A percentile compares a stretch with the other conserved stretches of the same genome.
Conservation (phyloP, 1,284 basidiomycete genomes). For the Bjerkandera adusta region DNA sequence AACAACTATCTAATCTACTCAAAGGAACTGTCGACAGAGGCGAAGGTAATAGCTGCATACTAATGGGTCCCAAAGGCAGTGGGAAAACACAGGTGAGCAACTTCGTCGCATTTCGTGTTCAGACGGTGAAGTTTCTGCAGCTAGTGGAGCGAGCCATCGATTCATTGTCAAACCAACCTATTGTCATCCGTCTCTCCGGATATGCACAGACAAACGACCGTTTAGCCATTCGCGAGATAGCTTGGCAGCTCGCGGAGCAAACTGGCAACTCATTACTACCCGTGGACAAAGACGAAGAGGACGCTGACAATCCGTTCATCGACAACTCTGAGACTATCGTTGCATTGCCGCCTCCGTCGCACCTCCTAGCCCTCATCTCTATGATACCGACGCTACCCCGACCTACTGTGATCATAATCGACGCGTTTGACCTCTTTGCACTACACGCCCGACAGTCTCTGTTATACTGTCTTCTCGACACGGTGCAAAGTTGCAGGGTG, state of each 20-base stretch:
- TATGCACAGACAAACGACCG: constrained; percentile 83
- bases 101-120: background rate
- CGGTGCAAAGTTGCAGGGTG: constrained; percentile 67
- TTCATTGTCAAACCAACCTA: constrained; percentile 46
- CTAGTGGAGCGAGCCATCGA: constrained; percentile 56
- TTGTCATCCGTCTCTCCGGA: constrained; percentile 84
- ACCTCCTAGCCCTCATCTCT: constrained; percentile 79
- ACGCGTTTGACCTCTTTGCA: constrained; percentile 90
- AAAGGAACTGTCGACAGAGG: constrained; percentile 72
- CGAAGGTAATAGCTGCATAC: constrained; percentile 88
- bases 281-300: constrained; percentile 32
- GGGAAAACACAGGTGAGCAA: constrained; percentile 78
- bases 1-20: constrained; percentile 63
- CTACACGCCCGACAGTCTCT: constrained; percentile 85
- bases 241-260: constrained; percentile 74
- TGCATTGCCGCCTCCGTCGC: constrained; percentile 65
- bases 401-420: constrained; percentile 81
- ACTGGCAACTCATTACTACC: constrained; percentile 55
- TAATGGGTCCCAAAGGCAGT: constrained; percentile 80
- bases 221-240: constrained; percentile 91
- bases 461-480: constrained; percentile 87
- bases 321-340: constrained; percentile 29
- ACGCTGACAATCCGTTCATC: constrained; percentile 39
- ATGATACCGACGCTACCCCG: constrained; percentile 74
- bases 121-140: constrained; percentile 33